Conservation (phyloP, 1,284 basidiomycete genomes). For the Fomes fomentarius region DNA sequence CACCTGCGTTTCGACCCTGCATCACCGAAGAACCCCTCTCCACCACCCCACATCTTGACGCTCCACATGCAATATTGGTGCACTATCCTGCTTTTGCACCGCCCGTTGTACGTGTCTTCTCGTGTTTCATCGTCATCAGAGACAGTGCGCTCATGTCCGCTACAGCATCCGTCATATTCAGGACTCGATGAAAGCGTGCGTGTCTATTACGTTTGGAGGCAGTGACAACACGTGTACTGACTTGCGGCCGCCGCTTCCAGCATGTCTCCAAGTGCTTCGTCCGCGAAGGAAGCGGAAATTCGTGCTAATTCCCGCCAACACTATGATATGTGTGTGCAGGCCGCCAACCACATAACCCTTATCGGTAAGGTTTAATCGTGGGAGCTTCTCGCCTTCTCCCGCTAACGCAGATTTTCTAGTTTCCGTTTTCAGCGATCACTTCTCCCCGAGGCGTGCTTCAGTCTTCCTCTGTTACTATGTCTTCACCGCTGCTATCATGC, state of each 20-base stretch:
- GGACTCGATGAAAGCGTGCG: slow-evolving; percentile 27
- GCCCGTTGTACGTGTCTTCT: slow-evolving; percentile 70
- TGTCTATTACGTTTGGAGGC: no score
- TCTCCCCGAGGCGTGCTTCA: slow-evolving; percentile 64
- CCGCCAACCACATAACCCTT: slow-evolving; percentile 80
- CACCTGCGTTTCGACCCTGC: slow-evolving; percentile 67
- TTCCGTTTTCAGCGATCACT: slow-evolving; percentile 62
- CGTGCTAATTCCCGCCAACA: slow-evolving; percentile 62
- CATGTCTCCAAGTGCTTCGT: slow-evolving; percentile 22
- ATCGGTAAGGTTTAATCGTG: no score
- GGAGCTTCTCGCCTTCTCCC: no score
- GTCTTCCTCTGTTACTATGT: slow-evolving; percentile 83
- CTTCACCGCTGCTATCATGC: slow-evolving; percentile 85
- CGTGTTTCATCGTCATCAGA: not conserved
- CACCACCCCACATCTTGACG: slow-evolving; percentile 69
- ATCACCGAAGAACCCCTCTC: slow-evolving; percentile 41
- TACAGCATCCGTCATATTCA: slow-evolving; percentile 26
- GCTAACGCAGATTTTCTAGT: slow-evolving; percentile 38
- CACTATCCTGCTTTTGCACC: slow-evolving; percentile 75
- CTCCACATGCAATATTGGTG: slow-evolving; percentile 91
- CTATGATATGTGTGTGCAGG: slow-evolving; percentile 71
- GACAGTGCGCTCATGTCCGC: not conserved
- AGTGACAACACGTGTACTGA: no score
- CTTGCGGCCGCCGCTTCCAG: not conserved
- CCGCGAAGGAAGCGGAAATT: slow-evolving; percentile 50